These are phyloP conservation scores for Podaxis carcinomalis DNA, from an alignment of 768 basidiomycete species.

Conservation along the genomic window DNA sequence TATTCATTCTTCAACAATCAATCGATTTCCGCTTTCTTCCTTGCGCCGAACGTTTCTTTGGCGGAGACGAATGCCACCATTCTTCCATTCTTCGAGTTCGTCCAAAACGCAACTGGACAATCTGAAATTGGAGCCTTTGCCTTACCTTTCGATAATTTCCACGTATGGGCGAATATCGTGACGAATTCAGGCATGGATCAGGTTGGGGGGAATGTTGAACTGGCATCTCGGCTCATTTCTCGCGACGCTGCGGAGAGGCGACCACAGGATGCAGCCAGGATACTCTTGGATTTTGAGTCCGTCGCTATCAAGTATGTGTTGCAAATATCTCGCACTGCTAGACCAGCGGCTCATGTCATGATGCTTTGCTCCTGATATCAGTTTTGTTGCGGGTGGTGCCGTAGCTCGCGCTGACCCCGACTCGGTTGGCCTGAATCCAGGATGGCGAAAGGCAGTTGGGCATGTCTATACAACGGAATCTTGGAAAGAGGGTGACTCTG, in stretches of 20 bases:
- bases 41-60: constrained; percentile 31
- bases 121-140: neutral
- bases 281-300: constrained; percentile 18
- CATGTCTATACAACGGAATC: constrained; percentile 16
- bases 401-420: constrained; percentile 26
- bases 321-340: neutral
- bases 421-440: constrained; percentile 40
- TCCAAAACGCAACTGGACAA: neutral
- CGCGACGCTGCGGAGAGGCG: constrained; percentile 21
- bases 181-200: neutral
- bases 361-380: constrained; percentile 16
- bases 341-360: constrained; percentile 10
- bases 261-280: constrained; percentile 21
- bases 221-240: constrained; percentile 31
- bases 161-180: constrained; percentile 16
- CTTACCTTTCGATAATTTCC: neutral
- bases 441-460: constrained; percentile 41
- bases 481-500: constrained; percentile 9
- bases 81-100: constrained; percentile 26
- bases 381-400: neutral
- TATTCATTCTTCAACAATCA: constrained; percentile 22
- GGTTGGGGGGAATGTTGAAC: constrained; percentile 22
- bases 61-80: constrained; percentile 31
- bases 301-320: constrained; percentile 20
- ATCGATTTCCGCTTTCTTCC: constrained; percentile 16